Percentiles rank a stretch among this genome's conserved stretches.
Evolutionary conservation across 2,329 filamentous ascomycete species (phyloP).

Genomic region (Sclerotinia spermophila): DNA sequence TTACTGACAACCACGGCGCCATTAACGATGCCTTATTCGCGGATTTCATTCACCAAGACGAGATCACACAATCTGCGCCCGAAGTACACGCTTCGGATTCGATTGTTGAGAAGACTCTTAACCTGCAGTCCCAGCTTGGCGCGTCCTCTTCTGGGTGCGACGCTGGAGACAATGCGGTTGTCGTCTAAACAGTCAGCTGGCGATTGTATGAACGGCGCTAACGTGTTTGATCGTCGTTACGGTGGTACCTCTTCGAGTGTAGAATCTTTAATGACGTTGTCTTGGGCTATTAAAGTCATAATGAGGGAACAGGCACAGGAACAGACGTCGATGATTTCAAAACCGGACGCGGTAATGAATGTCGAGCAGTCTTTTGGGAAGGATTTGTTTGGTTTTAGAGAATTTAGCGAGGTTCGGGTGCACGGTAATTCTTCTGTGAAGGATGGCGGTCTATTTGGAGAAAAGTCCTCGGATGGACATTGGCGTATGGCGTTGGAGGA

Average conservation of each 20-base stretch:
- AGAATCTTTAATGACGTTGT: slow-evolving; percentile 36
- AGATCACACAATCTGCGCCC: slow-evolving; percentile 33
- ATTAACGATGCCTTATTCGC: slow-evolving; percentile 50
- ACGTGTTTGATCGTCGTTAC: slow-evolving; percentile 29
- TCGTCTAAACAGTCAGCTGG: slow-evolving; percentile 47
- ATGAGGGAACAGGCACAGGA: slow-evolving; percentile 28
- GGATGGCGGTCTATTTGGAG: slow-evolving; percentile 20
- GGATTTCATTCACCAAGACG: slow-evolving; percentile 51
- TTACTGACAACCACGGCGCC: slow-evolving; percentile 56
- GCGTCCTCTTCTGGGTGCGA: slow-evolving; percentile 71
- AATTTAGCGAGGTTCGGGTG: slow-evolving; percentile 13
- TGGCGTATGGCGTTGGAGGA: slow-evolving; percentile 32
- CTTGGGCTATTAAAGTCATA: slow-evolving; percentile 35
- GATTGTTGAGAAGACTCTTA: slow-evolving; percentile 50
- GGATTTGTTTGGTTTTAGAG: slow-evolving; percentile 31
- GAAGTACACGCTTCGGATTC: slow-evolving; percentile 38
- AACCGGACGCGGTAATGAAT: slow-evolving; percentile 32
- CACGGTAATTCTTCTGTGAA: slow-evolving; percentile 17
- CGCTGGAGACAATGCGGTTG: slow-evolving; percentile 69
- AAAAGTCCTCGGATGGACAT: slow-evolving; percentile 33
- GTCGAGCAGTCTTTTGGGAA: slow-evolving; percentile 31
- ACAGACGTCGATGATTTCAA: slow-evolving; percentile 23
- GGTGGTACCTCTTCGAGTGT: slow-evolving; percentile 30
- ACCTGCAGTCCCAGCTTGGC: slow-evolving; percentile 71
- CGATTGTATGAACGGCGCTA: slow-evolving; percentile 35